Evolutionary conservation across 306 rosid genomes (phyloP), one percentile per base, ranked within the genome.

Genomic region (Trichosanthes truncata): DNA sequence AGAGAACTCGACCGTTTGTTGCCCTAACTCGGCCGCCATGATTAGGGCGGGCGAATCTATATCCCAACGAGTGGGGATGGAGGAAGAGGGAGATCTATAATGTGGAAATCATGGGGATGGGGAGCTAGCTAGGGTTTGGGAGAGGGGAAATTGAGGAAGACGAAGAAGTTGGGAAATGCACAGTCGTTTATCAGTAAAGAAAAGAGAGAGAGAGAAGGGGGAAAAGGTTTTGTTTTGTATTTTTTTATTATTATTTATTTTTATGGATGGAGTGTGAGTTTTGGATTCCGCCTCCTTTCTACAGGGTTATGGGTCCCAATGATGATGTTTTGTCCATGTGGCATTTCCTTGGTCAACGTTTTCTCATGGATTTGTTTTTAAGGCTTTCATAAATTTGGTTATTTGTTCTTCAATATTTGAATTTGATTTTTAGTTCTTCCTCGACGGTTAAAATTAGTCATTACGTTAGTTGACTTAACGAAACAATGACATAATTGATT

Each of bases 1-100:
- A 66, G 99, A 91, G 72, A 95, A 82, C 61, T 89, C 96, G 87
- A 95, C 97, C 91, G 97, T 93, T 40, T 95, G 96, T 80, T 95
- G 97, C 89, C 97, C 99, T 85, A 93, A 73, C 80, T 95, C 97
- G n/a, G 90, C 87, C 78, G 92, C 95, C 99, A 94, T 92, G 85
- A 31, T 48, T 80, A 31, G 26, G 69, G 49, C 40, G n/a, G 73
- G 35, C 43, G 80, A 78, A 75, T 83, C 11, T 62, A 23, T 55
- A 6, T 2, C 61, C 78, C 59, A 48, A 25, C 13, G 13, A 20
- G 4, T 66, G 23, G 45, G 40, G 33, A 6, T 6, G 56, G 41
- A 60, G 8, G 73, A 45, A 43, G 13, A 23, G 14, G 41, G 66
- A 52, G 83, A 87, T 89, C 87, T 81, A 62, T 35, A 5, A 18